Evolutionary conservation across 2,329 filamentous ascomycete genomes (phyloP), one percentile per base, ranked within the genome.

Genomic region (Alternaria sp.): DNA sequence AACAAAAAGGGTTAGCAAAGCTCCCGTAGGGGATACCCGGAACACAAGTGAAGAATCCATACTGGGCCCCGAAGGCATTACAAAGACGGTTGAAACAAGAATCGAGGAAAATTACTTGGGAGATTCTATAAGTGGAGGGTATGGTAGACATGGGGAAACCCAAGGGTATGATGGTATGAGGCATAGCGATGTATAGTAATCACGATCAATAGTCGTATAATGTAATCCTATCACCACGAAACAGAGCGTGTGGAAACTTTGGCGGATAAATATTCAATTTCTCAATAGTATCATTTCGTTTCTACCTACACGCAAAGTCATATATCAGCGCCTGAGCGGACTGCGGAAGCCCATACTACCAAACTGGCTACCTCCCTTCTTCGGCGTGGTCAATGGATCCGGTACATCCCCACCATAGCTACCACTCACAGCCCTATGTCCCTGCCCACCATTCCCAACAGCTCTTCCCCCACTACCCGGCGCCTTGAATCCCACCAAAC

Each of bases 381-480:
- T 82, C 5, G 86, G 86, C 30, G 86, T 87, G n/a, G 83, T 84
- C 15, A 85, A 82, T 3, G 86, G 78, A 5, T 87, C 86, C 4
- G 87, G 87, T 4, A 86, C 88, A 54, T 87, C 85, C n/a, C 18
- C 47, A 0, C 47, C 47, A 33, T 20, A 51, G 2, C 5, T 51
- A 2, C 47, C 49, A 5, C 49, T 53, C 7, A 41, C 49, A 15
- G 23, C 20, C 49, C 49, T 51, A 7, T 58, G 65, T 14, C 56
- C 54, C 26, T 50, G 62, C 5, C 63, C 65, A 49, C 57, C 46
- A 21, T 41, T 47, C n/a, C 64, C 63, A 2, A 64, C 28, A 12
- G 41, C 58, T 8, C 55, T 60, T 1, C 65, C 70, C 0, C 67
- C 71, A 56, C 75, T 77, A 1, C 77, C 77, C 0, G 78, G 78